A percentile compares a stretch with the other conserved stretches of the same genome.
Conservation (phyloP, 1,284 basidiomycete genomes). For the Irpex lacteus region DNA sequence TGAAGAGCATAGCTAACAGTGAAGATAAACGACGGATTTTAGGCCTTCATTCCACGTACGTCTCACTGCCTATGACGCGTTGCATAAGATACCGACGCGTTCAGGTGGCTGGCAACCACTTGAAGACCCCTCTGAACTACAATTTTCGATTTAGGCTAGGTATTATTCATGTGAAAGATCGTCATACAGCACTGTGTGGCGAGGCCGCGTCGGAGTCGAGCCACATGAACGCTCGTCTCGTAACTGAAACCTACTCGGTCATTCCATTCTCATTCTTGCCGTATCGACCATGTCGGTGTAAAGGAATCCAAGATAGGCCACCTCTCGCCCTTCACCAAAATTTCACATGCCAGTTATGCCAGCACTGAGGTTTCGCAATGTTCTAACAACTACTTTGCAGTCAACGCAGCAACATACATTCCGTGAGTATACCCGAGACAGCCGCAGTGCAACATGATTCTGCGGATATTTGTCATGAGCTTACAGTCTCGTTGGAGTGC, state of each 20-base stretch:
- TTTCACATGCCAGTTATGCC: neutral
- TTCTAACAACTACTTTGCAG: neutral
- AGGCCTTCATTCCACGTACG: no score
- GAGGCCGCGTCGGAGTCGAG: neutral
- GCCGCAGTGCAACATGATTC: neutral
- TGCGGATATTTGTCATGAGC: no score
- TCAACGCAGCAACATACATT: no score
- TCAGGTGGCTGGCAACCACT: neutral
- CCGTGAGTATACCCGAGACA: neutral
- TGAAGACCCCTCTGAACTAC: no score
- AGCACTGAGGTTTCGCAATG: neutral
- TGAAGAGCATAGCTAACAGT: neutral
- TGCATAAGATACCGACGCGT: neutral
- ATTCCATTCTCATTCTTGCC: neutral
- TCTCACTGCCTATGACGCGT: neutral
- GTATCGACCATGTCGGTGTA: neutral
- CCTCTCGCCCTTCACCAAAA: neutral
- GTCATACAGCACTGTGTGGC: neutral
- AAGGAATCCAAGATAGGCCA: neutral
- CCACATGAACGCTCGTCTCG: neutral
- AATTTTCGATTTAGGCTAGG: no score
- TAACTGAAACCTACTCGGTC: neutral
- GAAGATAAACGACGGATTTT: neutral
- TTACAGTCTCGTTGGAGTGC: neutral
- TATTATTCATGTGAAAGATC: neutral